phyloP scores from a whole-genome alignment of 306 rosid genomes.

The Cicer arietinum region DNA sequence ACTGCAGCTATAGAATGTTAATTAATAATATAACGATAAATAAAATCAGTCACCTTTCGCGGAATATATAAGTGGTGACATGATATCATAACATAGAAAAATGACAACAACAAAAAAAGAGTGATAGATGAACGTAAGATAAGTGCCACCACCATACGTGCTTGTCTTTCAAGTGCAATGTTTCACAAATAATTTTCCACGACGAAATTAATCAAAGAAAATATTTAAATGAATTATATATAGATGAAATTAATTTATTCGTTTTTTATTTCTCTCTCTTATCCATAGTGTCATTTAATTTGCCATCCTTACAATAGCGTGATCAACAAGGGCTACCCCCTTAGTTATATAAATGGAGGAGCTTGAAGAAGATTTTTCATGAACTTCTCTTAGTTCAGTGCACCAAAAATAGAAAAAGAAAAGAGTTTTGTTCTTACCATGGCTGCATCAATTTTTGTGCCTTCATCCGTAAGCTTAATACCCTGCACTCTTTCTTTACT shows the following conservation, averaged over 20 bases:
- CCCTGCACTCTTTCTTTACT: neutral
- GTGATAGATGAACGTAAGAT: constrained; percentile 16
- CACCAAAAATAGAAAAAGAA: neutral
- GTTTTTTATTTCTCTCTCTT: constrained; percentile 57
- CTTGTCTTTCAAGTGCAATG: constrained; percentile 60
- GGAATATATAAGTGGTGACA: too few species aligned
- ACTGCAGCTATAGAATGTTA: too few species aligned
- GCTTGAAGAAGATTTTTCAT: constrained; percentile 38
- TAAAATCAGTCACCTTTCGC: too few species aligned
- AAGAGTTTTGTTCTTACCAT: constrained; percentile 61
- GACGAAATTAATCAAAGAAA: constrained; percentile 45
- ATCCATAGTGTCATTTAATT: constrained; percentile 44
- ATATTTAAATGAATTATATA: constrained; percentile 30
- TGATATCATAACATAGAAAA: too few species aligned
- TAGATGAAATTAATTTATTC: constrained; percentile 52
- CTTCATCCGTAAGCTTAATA: constrained; percentile 70
- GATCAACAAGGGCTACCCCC: neutral
- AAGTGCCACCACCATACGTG: constrained; percentile 64
- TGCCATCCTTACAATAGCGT: constrained; percentile 33
- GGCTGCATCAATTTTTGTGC: constrained; percentile 84
- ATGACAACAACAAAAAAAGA: too few species aligned
- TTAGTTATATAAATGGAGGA: constrained; percentile 59
- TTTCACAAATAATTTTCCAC: constrained; percentile 43
- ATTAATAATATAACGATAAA: too few species aligned
- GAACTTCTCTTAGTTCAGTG: constrained; percentile 49